These are phyloP conservation scores for Aspergillus udagawae DNA, from an alignment of 2,329 filamentous ascomycete species.

Conservation along the genomic window DNA sequence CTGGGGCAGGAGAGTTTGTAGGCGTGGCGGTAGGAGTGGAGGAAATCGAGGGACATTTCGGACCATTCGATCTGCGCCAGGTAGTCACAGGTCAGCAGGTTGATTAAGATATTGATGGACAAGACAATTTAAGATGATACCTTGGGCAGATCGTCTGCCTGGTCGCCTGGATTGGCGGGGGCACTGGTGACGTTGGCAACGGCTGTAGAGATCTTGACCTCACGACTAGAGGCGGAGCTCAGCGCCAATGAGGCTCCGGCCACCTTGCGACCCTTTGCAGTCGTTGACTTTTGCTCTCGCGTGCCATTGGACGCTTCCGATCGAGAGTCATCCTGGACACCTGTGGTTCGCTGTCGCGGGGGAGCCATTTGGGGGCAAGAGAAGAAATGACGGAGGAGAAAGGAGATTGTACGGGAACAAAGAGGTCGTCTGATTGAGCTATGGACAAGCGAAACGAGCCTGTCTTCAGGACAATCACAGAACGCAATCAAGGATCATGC, in stretches of 20 bases:
- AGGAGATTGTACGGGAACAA: not conserved
- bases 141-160: constrained; percentile 24
- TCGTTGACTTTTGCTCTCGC: constrained; percentile 31
- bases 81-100: constrained; percentile 6
- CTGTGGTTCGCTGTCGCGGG: constrained; percentile 40
- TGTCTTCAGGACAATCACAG: not conserved
- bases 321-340: constrained; percentile 42
- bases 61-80: constrained; percentile 40
- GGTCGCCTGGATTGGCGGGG: constrained; percentile 18
- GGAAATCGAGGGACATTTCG: constrained; percentile 40
- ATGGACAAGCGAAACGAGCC: not conserved
- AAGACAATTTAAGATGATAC: constrained; percentile 17
- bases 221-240: constrained; percentile 10
- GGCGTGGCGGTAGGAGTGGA: constrained; percentile 47
- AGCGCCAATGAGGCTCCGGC: constrained; percentile 12
- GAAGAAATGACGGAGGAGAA: constrained; percentile 4
- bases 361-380: constrained; percentile 37
- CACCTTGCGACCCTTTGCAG: constrained; percentile 30
- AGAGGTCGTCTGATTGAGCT: not conserved
- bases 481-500: not conserved
- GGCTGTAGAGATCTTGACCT: constrained; percentile 19
- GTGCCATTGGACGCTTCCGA: constrained; percentile 46
- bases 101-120: not conserved
- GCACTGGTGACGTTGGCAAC: constrained; percentile 28
- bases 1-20: constrained; percentile 44